Evolutionary conservation across 1,284 basidiomycete species (phyloP).

Genomic region (Heterobasidion irregulare): DNA sequence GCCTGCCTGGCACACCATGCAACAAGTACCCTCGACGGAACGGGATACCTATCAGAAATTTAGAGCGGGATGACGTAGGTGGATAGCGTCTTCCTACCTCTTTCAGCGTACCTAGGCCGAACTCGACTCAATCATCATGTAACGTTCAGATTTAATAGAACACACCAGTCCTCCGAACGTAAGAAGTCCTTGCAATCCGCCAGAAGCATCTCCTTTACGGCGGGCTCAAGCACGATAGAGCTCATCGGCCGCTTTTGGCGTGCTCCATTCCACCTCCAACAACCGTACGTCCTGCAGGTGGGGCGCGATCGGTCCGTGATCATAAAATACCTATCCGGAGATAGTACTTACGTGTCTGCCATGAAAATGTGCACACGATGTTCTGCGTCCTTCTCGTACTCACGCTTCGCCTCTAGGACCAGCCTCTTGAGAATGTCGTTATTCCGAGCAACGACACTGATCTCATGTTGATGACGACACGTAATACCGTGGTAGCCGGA

Average conservation of each 20-base stretch:
- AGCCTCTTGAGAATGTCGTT: slow-evolving; percentile 80
- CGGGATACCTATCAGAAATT: slow-evolving; percentile 53
- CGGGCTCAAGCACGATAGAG: slow-evolving; percentile 77
- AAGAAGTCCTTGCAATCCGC: slow-evolving; percentile 80
- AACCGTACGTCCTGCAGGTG: slow-evolving; percentile 47
- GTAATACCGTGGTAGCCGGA: slow-evolving; percentile 11
- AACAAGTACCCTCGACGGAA: slow-evolving; percentile 80
- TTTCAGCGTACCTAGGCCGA: slow-evolving; percentile 65
- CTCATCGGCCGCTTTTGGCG: slow-evolving; percentile 81
- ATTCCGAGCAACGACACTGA: slow-evolving; percentile 74
- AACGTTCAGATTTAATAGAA: slow-evolving; percentile 10
- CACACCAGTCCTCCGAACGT: slow-evolving; percentile 74
- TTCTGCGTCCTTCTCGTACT: slow-evolving; percentile 82
- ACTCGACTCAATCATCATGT: slow-evolving; percentile 2
- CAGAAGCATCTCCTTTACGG: slow-evolving; percentile 81
- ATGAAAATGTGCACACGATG: slow-evolving; percentile 82
- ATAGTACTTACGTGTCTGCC: slow-evolving; percentile 65
- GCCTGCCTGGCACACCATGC: slow-evolving; percentile 81
- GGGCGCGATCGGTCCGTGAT: slow-evolving; percentile 1
- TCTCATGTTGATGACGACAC: slow-evolving; percentile 5
- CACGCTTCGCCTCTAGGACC: slow-evolving; percentile 75
- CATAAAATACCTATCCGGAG: slow-evolving; percentile 3
- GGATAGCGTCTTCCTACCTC: slow-evolving; percentile 44
- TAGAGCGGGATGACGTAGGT: slow-evolving; percentile 14
- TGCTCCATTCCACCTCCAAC: slow-evolving; percentile 82